A percentile compares a stretch with the other conserved stretches of the same genome.
phyloP scores from a whole-genome alignment of 2,329 filamentous ascomycete genomes.

The Aspergillus sp. region DNA sequence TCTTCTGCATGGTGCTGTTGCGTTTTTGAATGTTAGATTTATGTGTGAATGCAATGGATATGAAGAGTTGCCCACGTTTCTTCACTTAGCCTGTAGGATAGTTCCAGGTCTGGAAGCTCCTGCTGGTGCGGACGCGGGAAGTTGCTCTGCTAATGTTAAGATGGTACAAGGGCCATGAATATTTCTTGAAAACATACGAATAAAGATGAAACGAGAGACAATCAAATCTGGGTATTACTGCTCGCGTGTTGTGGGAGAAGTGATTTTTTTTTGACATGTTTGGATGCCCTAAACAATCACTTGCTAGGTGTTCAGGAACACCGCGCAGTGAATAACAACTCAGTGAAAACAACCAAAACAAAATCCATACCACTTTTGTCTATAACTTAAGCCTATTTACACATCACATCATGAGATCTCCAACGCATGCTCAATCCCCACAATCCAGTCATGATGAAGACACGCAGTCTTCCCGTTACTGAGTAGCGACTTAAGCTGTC shows the following conservation, averaged over 20 bases:
- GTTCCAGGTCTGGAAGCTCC: too few relatives aligned
- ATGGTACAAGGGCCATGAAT: too few relatives aligned
- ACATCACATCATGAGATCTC: conserved; percentile 5
- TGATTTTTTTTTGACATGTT: neutral
- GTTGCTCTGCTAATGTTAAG: too few relatives aligned
- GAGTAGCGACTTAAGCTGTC: conserved; percentile 20
- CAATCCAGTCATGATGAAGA: conserved; percentile 29
- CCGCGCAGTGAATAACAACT: neutral
- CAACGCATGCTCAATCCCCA: conserved; percentile 20
- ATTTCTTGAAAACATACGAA: too few relatives aligned
- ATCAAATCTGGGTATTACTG: neutral
- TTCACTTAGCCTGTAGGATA: too few relatives aligned
- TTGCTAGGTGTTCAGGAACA: too few relatives aligned
- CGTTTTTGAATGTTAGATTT: too few relatives aligned
- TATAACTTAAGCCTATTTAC: conserved; percentile 7
- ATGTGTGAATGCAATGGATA: too few relatives aligned
- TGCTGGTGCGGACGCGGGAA: too few relatives aligned
- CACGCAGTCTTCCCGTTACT: conserved; percentile 15
- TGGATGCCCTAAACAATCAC: neutral
- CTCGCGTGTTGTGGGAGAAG: neutral
- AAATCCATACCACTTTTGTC: conserved; percentile 15
- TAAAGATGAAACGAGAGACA: neutral
- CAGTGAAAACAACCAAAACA: neutral
- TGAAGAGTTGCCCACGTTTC: too few relatives aligned
- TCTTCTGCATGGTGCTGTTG: conserved; percentile 10